These are phyloP conservation scores for Trichoderma hamatum DNA, from an alignment of 2,329 filamentous ascomycete species.

Conservation along the genomic window DNA sequence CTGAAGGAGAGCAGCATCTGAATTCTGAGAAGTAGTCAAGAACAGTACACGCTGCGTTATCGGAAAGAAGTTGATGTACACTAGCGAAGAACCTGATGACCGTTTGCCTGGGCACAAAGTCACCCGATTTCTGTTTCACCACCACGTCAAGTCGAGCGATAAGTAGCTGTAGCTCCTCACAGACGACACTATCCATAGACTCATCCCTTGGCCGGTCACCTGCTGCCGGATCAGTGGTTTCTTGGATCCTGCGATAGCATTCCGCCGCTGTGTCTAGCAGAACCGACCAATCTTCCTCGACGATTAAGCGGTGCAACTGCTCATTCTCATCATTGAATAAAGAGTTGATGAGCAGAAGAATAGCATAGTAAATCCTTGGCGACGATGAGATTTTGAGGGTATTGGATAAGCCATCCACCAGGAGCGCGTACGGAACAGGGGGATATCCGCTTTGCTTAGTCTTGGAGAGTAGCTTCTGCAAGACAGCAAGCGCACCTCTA, in stretches of 20 bases:
- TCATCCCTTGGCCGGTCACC: conserved; percentile 35
- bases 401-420: conserved; percentile 60
- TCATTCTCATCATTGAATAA: conserved; percentile 58
- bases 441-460: conserved; percentile 63
- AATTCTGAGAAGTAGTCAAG: conserved; percentile 70
- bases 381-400: conserved; percentile 51
- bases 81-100: conserved; percentile 69
- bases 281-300: conserved; percentile 67
- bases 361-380: conserved; percentile 49
- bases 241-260: conserved; percentile 49
- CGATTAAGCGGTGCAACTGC: conserved; percentile 57
- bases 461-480: conserved; percentile 65
- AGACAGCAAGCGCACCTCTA: conserved; percentile 63
- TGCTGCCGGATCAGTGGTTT: conserved; percentile 34
- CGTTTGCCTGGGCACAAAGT: conserved; percentile 66
- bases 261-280: conserved; percentile 62
- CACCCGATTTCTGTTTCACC: conserved; percentile 47
- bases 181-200: conserved; percentile 43
- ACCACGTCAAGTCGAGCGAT: conserved; percentile 55
- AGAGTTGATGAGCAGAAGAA: conserved; percentile 57
- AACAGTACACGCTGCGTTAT: conserved; percentile 65
- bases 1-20: conserved; percentile 71
- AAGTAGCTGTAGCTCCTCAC: conserved; percentile 49
- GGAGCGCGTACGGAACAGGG: conserved; percentile 58
- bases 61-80: conserved; percentile 64